phyloP scores from a whole-genome alignment of 768 basidiomycete species.

The Exsudoporus frostii region DNA sequence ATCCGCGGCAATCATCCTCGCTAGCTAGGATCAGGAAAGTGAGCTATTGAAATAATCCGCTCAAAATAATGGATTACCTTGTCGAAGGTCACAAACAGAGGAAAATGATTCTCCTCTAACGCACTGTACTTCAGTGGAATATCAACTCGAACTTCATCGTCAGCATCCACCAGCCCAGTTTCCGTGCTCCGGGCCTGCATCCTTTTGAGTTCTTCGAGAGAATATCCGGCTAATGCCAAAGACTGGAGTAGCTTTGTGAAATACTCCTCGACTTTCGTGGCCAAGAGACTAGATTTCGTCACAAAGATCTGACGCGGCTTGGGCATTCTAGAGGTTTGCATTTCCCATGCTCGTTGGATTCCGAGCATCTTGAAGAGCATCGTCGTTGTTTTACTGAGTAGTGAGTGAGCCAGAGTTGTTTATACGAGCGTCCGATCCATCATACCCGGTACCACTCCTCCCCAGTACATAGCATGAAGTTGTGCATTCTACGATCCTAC shows the following conservation, averaged over 20 bases:
- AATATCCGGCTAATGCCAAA: slow-evolving; percentile 34
- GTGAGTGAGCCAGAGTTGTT: not conserved
- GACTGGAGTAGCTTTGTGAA: slow-evolving; percentile 52
- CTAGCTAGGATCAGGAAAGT: slow-evolving; percentile 15
- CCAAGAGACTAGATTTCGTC: slow-evolving; percentile 64
- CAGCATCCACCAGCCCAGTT: slow-evolving; percentile 32
- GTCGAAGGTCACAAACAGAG: slow-evolving; percentile 67
- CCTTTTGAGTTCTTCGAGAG: slow-evolving; percentile 38
- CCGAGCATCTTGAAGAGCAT: slow-evolving; percentile 76
- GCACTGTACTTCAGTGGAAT: slow-evolving; percentile 51
- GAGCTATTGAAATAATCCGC: not conserved
- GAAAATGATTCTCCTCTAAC: slow-evolving; percentile 60
- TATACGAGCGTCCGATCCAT: not conserved
- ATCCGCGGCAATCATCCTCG: slow-evolving; percentile 27
- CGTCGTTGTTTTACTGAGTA: slow-evolving; percentile 64
- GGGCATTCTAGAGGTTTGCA: slow-evolving; percentile 27
- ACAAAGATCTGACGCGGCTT: slow-evolving; percentile 70
- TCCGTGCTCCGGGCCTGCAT: slow-evolving; percentile 20
- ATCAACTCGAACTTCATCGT: slow-evolving; percentile 25
- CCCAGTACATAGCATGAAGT: slow-evolving; percentile 66
- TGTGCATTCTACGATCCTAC: slow-evolving; percentile 54
- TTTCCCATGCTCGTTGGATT: slow-evolving; percentile 54
- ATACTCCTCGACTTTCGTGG: slow-evolving; percentile 68
- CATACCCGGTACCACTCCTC: slow-evolving; percentile 70
- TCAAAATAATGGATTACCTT: slow-evolving; percentile 36